These are phyloP conservation scores for Xylaria longipes DNA, from an alignment of 495 filamentous ascomycete genomes.

Conservation along the genomic window DNA sequence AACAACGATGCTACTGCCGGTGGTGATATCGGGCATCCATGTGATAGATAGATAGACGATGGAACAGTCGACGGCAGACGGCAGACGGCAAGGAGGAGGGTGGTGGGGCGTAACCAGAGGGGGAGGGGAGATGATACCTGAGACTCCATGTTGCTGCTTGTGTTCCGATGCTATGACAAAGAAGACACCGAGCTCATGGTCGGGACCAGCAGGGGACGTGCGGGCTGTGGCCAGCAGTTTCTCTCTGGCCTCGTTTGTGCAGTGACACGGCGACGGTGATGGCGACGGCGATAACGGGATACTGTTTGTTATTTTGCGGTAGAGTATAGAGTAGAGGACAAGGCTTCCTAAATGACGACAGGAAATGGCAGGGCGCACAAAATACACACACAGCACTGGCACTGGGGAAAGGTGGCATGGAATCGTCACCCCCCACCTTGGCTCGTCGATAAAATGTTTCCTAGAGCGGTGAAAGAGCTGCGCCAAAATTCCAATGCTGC, in stretches of 20 bases:
- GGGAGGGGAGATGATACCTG: constrained; percentile 34
- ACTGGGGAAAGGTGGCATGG: constrained; percentile 19
- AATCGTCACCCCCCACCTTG: constrained; percentile 29
- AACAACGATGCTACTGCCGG: neutral
- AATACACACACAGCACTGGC: neutral
- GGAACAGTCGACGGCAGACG: neutral
- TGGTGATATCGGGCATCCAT: constrained; percentile 2
- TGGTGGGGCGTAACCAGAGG: neutral
- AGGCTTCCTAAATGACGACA: constrained; percentile 21
- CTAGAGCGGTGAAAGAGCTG: constrained; percentile 21
- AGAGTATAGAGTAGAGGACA: neutral
- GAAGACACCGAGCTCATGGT: constrained; percentile 28
- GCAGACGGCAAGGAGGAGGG: constrained; percentile 11
- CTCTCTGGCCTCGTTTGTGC: neutral
- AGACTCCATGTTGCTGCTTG: constrained; percentile 42
- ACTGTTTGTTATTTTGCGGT: constrained; percentile 1
- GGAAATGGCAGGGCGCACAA: constrained; percentile 34
- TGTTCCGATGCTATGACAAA: constrained; percentile 27
- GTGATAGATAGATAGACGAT: constrained; percentile 2
- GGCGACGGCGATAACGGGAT: neutral
- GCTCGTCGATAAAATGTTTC: constrained; percentile 21
- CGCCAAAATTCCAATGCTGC: constrained; percentile 15
- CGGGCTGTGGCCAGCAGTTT: constrained; percentile 5
- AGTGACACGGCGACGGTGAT: neutral
- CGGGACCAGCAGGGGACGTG: constrained; percentile 15